Conservation (phyloP, 108 stramenopile species). For the Hondaea fermentalgiana region DNA sequence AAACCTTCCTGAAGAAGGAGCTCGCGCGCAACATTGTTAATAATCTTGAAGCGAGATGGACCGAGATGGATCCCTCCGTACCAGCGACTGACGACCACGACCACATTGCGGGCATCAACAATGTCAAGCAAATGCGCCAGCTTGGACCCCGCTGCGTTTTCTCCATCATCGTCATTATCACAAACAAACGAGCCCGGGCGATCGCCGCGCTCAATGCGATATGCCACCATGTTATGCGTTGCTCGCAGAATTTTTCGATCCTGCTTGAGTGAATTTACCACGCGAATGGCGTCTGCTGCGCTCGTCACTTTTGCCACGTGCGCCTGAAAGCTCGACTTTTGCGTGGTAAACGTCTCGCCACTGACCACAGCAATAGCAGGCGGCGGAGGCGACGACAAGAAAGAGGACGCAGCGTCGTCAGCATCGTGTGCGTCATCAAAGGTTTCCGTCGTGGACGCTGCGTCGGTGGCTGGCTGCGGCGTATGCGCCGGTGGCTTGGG, state of each 20-base stretch:
- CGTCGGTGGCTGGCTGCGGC: background rate
- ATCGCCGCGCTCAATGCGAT: constrained; percentile 45
- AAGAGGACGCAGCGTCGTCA: constrained; percentile 38
- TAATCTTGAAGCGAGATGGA: constrained; percentile 71
- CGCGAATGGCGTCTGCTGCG: constrained; percentile 59
- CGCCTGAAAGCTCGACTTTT: constrained; percentile 56
- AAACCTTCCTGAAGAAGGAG: constrained; percentile 13
- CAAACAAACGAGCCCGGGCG: background rate
- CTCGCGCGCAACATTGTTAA: constrained; percentile 46
- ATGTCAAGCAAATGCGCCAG: constrained; percentile 66
- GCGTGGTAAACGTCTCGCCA: constrained; percentile 37
- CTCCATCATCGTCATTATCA: constrained; percentile 89
- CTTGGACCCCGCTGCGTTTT: constrained; percentile 67
- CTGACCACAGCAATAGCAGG: constrained; percentile 37
- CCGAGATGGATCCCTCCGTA: constrained; percentile 68
- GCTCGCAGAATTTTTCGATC: constrained; percentile 61
- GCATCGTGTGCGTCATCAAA: constrained; percentile 30
- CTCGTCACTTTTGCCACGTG: constrained; percentile 49
- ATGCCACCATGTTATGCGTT: constrained; percentile 76
- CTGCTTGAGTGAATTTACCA: constrained; percentile 41
- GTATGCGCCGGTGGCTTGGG: background rate
- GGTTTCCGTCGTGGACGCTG: background rate
- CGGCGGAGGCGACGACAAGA: constrained; percentile 24
- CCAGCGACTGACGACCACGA: constrained; percentile 70
- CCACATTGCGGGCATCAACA: constrained; percentile 56